These are phyloP conservation scores for Erythrobasidium yunnanense DNA, from an alignment of 768 basidiomycete species.

Conservation along the genomic window DNA sequence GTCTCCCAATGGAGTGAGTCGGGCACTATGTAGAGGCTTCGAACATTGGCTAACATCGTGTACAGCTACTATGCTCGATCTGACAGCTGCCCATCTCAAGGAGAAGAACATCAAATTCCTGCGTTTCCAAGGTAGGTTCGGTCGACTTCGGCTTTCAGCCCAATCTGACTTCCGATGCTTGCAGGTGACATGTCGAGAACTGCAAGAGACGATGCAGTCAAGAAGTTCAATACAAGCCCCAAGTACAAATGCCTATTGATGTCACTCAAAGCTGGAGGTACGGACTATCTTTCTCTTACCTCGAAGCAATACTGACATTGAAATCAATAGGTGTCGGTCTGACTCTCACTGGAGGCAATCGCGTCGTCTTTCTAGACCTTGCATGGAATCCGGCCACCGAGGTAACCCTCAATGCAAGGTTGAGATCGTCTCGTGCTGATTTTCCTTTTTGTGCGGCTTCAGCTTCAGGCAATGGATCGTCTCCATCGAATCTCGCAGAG, in stretches of 20 bases:
- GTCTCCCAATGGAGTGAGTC: neutral
- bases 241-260: neutral
- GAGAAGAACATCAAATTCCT: neutral
- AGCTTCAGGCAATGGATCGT: neutral
- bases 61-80: neutral
- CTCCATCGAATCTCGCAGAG: neutral
- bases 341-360: neutral
- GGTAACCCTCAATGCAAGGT: neutral
- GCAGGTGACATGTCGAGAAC: neutral
- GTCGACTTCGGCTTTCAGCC: too few relatives aligned
- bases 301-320: neutral
- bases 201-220: neutral
- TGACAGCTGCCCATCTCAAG: neutral
- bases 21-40: too few relatives aligned
- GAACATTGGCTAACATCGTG: too few relatives aligned
- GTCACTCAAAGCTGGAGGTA: neutral
- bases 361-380: constrained; percentile 4
- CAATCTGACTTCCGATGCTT: too few relatives aligned
- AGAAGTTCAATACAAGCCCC: neutral
- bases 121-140: neutral
- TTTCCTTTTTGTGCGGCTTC: neutral
- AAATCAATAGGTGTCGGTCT: constrained; percentile 11
- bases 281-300: neutral
- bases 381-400: constrained; percentile 4
- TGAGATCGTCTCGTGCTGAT: neutral